Evolutionary conservation across 129 eudicot species (phyloP), one percentile per base, ranked within the genome.

Genomic region (Calendula officinalis): DNA sequence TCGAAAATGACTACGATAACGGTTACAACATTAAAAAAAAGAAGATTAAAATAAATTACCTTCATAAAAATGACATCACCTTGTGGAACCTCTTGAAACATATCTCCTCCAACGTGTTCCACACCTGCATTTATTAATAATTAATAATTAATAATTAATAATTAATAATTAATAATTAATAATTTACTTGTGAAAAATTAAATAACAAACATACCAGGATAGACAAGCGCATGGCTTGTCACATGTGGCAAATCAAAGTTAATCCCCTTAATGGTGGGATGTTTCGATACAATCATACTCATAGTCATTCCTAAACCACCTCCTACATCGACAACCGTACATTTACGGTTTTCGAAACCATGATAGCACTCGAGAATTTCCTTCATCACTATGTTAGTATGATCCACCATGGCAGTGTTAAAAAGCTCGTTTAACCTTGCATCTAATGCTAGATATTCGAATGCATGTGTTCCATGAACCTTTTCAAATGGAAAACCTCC

Each of bases 51-150:
- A 1, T 6, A 32, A 65, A 8, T 55, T 38, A 78, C 91, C 87
- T 78, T 85, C 84, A 85, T 72, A 14, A 85, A 67, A 4, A 75
- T 81, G 46, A 66, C 84, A 50, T 78, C 84, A 30, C 73, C 82
- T 17, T 61, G 39, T 0, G 87, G 87, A 64, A 85, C 78, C 32
- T 67, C 46, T 16, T 74, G 67, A 71, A 79, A 81, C 86, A 81
- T 81, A 72, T 81, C 80, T 15, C 86, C 86, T 5, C 61, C 75
- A 12, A 82, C 53, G 36, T 82, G 83, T 35, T 82, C 72, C 50
- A 82, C 69, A 6, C 78, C 80, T 83, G 8, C 46, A 75, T 5
- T 53, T 13, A 4, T 12, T n/a, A n/a, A n/a, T n/a, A n/a, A n/a
- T n/a, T n/a, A n/a, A n/a, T n/a, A n/a, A n/a, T n/a, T n/a, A n/a